A percentile compares a stretch with the other conserved stretches of the same genome.
These are phyloP conservation scores for Starmerella vaccinii DNA, from an alignment of 805 yeast genomes.

Conservation along the genomic window DNA sequence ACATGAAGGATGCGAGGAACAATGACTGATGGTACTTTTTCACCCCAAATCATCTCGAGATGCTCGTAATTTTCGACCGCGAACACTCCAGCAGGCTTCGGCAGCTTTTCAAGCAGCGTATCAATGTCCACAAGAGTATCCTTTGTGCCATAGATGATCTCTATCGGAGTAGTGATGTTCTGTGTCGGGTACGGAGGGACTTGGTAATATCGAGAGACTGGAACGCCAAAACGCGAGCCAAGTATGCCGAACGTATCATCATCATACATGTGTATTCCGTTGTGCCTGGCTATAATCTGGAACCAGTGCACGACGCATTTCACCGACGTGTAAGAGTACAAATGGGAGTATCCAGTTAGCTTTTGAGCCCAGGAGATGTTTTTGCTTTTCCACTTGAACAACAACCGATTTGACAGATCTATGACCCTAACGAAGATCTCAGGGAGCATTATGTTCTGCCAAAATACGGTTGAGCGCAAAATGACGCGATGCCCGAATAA, in stretches of 20 bases:
- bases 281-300: constrained; percentile 66
- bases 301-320: constrained; percentile 95
- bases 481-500: constrained; percentile 67
- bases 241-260: constrained; percentile 42
- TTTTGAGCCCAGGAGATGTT: constrained; percentile 71
- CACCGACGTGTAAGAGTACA: constrained; percentile 85
- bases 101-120: constrained; percentile 59
- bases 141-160: constrained; percentile 63
- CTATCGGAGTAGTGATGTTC: constrained; percentile 61
- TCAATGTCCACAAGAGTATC: constrained; percentile 85
- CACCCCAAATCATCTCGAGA: constrained; percentile 83
- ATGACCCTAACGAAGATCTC: constrained; percentile 62
- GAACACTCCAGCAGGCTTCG: constrained; percentile 47
- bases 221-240: constrained; percentile 19
- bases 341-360: constrained; percentile 67
- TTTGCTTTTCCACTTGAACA: constrained; percentile 70
- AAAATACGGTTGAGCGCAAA: constrained; percentile 64
- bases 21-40: constrained; percentile 38
- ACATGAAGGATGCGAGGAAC: constrained; percentile 20
- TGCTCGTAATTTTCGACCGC: constrained; percentile 59
- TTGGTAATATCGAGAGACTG: constrained; percentile 34
- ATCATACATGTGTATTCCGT: constrained; percentile 77
- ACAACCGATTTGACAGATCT: constrained; percentile 53
- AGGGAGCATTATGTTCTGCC: constrained; percentile 71
- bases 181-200: constrained; percentile 55